Evolutionary conservation across 305 asterid species (phyloP), one percentile per base, ranked within the genome.

Genomic region (Fraxinus nigra): DNA sequence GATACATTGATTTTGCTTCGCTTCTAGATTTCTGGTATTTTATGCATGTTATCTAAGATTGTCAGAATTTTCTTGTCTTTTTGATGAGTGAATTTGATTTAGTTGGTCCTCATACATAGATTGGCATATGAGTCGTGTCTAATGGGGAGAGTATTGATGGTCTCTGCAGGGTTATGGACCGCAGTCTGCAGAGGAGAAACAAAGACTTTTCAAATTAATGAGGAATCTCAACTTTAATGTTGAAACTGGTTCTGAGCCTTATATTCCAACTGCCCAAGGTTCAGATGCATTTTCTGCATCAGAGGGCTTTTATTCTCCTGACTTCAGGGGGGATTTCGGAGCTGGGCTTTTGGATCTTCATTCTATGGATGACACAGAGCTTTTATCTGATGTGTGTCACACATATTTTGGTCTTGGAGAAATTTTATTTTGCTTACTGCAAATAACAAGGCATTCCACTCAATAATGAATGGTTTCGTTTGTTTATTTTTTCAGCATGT

Each of bases 281-380:
- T 86, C 93, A 22, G 93, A 91, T 79, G 92, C 91, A 77, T 88
- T 90, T 81, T 85, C 95, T 82, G 86, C 89, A 46, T 81, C 94
- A 72, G 98, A 93, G 32, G 92, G 93, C 10, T 87, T 87, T 82
- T 89, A 89, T 81, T 91, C 98, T 83, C 97, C 99, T 7, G 98
- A 97, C 79, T 90, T 94, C 82, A 89, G 96, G 83, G 98, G 98
- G 59, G 98, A 97, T 84, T 97, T 97, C 73, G 99, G 99, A 83
- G 99, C 99, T 82, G 99, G 99, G 51, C 99, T 97, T 85, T 87
- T 97, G 94, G 99, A 97, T 87, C 88, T 97, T 79, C 99, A 97
- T 87, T 89, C 99, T 80, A 92, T 97, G 99, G 99, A 97, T 87
- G 99, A 97, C 81, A 94, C 97, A 0, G 99, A 93, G 87, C 98